A percentile compares a stretch with the other conserved stretches of the same genome.
phyloP scores from a whole-genome alignment of 2,329 filamentous ascomycete species.

The Botrytis sinoallii region DNA sequence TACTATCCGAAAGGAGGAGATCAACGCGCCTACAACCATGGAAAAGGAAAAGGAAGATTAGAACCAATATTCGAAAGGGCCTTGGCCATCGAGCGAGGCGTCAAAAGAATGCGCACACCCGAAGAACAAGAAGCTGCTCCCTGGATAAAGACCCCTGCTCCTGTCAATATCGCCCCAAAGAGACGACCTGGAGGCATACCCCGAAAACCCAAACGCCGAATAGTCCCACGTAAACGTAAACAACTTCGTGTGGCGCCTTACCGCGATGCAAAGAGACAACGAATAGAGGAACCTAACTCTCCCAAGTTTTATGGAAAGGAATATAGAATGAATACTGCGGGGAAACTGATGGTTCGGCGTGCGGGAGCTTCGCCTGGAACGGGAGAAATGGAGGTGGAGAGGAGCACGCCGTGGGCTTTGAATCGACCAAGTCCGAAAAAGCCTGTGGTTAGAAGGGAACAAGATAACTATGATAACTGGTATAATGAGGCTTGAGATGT shows the following conservation, averaged over 20 bases:
- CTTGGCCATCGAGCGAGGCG: not conserved
- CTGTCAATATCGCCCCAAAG: too few species aligned
- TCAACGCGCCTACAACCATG: not conserved
- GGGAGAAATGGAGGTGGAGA: not conserved
- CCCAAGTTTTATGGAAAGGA: not conserved
- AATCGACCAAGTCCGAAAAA: too few species aligned
- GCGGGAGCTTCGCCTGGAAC: not conserved
- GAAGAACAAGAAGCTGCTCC: not conserved
- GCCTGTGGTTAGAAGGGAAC: not conserved
- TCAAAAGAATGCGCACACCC: not conserved
- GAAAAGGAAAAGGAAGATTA: not conserved
- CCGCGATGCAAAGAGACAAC: not conserved
- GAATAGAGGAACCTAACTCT: not conserved
- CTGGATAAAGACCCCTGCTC: not conserved
- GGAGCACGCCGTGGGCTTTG: not conserved
- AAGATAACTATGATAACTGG: not conserved
- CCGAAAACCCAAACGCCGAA: too few species aligned
- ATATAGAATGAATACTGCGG: not conserved
- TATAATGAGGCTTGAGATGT: not conserved
- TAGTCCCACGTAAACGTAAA: too few species aligned
- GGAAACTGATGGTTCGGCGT: not conserved
- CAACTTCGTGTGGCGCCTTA: not conserved
- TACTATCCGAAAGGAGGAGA: not conserved
- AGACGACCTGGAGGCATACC: not conserved
- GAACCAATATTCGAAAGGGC: not conserved